Evolutionary conservation across 2,329 filamentous ascomycete genomes (phyloP).

Genomic region (Diplodia corticola): DNA sequence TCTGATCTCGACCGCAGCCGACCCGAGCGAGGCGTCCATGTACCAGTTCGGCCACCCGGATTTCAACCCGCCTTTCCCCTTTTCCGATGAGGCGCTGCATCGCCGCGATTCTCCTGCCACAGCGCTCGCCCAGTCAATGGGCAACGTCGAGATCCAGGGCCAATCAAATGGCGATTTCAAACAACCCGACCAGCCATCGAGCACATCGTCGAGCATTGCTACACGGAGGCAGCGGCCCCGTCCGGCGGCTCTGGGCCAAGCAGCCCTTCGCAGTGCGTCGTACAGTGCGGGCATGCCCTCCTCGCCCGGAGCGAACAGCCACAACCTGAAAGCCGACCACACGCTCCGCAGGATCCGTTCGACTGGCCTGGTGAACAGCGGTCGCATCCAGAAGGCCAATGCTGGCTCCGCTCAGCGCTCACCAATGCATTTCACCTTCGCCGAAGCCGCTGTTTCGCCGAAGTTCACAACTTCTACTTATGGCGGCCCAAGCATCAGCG

Average conservation of each 20-base stretch:
- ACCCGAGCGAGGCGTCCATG: constrained; percentile 32
- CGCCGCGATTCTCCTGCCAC: constrained; percentile 43
- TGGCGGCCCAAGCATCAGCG: constrained; percentile 37
- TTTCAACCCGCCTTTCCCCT: constrained; percentile 34
- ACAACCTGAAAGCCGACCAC: constrained; percentile 33
- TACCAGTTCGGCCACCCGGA: constrained; percentile 36
- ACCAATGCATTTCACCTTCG: constrained; percentile 48
- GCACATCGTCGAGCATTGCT: constrained; percentile 45
- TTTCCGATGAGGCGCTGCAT: constrained; percentile 36
- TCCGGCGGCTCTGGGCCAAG: constrained; percentile 43
- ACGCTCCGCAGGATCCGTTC: constrained; percentile 51
- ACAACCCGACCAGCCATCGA: constrained; percentile 42
- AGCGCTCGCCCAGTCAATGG: constrained; percentile 42
- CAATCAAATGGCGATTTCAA: constrained; percentile 32
- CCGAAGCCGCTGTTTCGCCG: constrained; percentile 50
- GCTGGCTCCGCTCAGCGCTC: constrained; percentile 51
- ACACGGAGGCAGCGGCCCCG: constrained; percentile 42
- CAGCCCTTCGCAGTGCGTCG: constrained; percentile 44
- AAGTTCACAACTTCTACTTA: constrained; percentile 44
- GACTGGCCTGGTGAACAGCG: constrained; percentile 47
- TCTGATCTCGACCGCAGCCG: constrained; percentile 35
- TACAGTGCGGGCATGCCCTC: constrained; percentile 44
- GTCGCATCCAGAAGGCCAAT: constrained; percentile 49
- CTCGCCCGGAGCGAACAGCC: constrained; percentile 35
- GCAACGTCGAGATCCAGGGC: constrained; percentile 41